Evolutionary conservation across 2,329 filamentous ascomycete genomes (phyloP), one percentile per base, ranked within the genome.

Genomic region (Aspergillus udagawae): DNA sequence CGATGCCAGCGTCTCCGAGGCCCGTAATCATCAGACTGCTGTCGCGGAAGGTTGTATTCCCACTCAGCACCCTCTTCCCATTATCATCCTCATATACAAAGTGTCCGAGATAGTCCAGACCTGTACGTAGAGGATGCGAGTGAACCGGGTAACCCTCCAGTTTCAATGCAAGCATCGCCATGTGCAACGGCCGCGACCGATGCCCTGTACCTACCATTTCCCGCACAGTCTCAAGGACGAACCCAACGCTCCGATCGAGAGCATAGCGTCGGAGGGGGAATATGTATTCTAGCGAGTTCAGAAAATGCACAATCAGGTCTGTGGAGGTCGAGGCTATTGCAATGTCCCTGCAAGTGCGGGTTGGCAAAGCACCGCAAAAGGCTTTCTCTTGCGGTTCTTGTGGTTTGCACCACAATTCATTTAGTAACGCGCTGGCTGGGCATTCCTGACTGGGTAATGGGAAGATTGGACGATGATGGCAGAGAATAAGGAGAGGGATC

Each of bases 1-100:
- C 21, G 28, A 48, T 48, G 2, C 29, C 29, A 6, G 62, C 59
- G 56, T 70, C 70, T 35, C 59, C 61, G 3, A 76, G 60, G 0
- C 56, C 69, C 10, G 65, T 64, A 0, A 60, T 60, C 71, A 73
- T 75, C 8, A 76, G 56, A 2, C 60, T 60, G 0, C 72, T 76
- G 54, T 76, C 73, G 71, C 73, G 73, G 1, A 73, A 64, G 0
- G 72, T 69, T 0, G 68, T 32, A 32, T 6, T 32, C 29, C 70
- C 1, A 70, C 57, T 29, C 57, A 63, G 70, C 25, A 74, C 51
- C 14, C 70, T 49, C 47, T 66, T 69, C 1, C 73, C 72, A 4
- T 53, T 4, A 3, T 63, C 48, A 35, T 73, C 68, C 4, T 63
- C 28, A 60, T 58, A 64, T 0, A 63, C 53, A 42, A 72, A 69